These are phyloP conservation scores for Bipolaris sorokiniana DNA, from an alignment of 2,329 filamentous ascomycete genomes.

Conservation along the genomic window DNA sequence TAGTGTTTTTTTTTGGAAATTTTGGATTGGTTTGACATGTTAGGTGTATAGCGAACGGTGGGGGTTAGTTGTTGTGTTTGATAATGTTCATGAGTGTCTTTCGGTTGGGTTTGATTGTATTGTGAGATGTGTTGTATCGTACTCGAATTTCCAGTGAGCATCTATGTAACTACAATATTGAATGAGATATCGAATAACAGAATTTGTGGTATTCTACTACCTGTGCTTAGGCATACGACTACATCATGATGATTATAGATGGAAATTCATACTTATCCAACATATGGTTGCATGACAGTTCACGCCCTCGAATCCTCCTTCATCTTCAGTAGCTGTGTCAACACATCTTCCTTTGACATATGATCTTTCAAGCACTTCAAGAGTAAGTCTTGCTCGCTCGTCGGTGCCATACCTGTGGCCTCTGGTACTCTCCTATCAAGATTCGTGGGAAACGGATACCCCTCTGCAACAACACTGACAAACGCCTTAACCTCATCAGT, in stretches of 20 bases:
- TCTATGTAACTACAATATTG: no score
- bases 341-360: conserved; percentile 50
- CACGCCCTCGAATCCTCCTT: conserved; percentile 38
- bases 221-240: no score
- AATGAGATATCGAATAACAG: no score
- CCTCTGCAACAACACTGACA: conserved; percentile 61
- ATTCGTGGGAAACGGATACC: conserved; percentile 69
- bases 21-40: no score
- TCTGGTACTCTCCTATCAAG: conserved; percentile 63
- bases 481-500: conserved; percentile 55
- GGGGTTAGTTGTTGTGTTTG: no score
- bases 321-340: conserved; percentile 52
- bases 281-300: not conserved
- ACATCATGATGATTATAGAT: not conserved
- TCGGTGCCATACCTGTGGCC: conserved; percentile 64
- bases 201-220: no score
- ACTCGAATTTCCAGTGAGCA: no score
- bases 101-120: no score
- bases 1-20: no score
- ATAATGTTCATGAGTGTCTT: no score
- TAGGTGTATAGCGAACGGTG: no score
- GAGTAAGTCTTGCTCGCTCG: conserved; percentile 63
- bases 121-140: no score
- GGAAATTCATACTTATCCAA: not conserved
- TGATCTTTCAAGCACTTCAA: conserved; percentile 52